Evolutionary conservation across 768 basidiomycete species (phyloP).

Genomic region (Russula sp.): DNA sequence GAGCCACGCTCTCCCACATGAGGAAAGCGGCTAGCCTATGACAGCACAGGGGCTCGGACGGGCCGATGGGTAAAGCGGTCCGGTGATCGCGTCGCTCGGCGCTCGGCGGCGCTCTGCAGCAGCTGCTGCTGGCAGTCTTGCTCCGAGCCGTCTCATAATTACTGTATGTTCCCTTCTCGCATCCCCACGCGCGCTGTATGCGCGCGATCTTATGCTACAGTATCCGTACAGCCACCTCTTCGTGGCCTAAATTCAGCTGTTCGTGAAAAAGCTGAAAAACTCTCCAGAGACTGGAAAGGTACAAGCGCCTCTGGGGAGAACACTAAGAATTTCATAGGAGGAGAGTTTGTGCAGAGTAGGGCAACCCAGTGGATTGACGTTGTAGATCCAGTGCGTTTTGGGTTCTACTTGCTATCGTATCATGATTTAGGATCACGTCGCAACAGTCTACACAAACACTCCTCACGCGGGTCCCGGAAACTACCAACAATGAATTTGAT

Average conservation of each 20-base stretch:
- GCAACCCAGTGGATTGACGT: conserved; percentile 79
- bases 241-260: conserved; percentile 49
- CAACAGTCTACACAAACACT: conserved; percentile 82
- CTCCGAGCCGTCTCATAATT: neutral
- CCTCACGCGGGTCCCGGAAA: conserved; percentile 86
- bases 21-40: too few species aligned
- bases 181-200: conserved; percentile 13
- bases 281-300: conserved; percentile 79
- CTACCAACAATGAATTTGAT: conserved; percentile 72
- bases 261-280: conserved; percentile 56
- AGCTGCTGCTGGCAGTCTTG: neutral
- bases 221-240: conserved; percentile 29
- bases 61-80: neutral
- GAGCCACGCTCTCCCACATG: too few species aligned
- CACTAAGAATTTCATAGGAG: conserved; percentile 90
- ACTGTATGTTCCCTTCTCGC: conserved; percentile 4
- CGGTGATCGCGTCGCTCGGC: neutral
- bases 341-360: conserved; percentile 82
- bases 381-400: conserved; percentile 69
- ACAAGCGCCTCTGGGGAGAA: conserved; percentile 79
- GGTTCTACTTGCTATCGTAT: neutral
- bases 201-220: conserved; percentile 28
- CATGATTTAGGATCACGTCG: neutral
- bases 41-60: neutral
- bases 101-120: too few species aligned